Conservation (phyloP, 306 rosid species). For the Acacia confusa region DNA sequence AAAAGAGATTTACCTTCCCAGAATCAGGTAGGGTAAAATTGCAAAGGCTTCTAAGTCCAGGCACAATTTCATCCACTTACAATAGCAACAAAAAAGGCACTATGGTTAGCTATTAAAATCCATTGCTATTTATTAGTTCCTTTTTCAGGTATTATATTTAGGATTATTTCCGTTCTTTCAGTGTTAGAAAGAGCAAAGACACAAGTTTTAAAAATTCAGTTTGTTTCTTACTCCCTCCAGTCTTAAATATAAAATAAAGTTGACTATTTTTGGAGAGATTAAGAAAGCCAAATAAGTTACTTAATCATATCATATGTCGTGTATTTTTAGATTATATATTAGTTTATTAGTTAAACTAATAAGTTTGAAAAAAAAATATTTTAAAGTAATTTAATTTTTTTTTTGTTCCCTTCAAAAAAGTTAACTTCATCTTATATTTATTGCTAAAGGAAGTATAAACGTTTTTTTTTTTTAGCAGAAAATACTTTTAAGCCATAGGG, state of each 20-base stretch:
- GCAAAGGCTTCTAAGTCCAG: slow-evolving; percentile 56
- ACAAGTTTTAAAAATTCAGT: neutral
- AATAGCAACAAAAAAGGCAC: slow-evolving; percentile 26
- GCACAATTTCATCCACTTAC: slow-evolving; percentile 53
- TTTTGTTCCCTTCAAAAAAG: no score
- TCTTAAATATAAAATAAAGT: no score
- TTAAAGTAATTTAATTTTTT: no score
- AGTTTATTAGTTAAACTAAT: no score
- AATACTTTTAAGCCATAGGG: neutral
- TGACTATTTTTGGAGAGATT: no score
- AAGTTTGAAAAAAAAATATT: no score
- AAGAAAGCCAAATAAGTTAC: no score
- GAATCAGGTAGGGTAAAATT: slow-evolving; percentile 49
- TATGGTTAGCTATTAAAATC: slow-evolving; percentile 17
- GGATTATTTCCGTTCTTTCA: neutral
- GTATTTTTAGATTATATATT: no score
- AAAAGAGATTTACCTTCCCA: slow-evolving; percentile 47
- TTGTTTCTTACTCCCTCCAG: no score
- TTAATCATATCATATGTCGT: no score
- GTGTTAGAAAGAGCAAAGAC: neutral
- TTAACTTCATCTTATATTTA: no score
- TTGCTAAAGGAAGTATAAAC: no score
- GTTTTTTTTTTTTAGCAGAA: neutral
- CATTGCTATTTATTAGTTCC: neutral
- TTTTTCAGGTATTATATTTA: neutral